A percentile compares a stretch with the other conserved stretches of the same genome.
Evolutionary conservation across 2,329 filamentous ascomycete species (phyloP).

Genomic region (Calonectria henricotiae): DNA sequence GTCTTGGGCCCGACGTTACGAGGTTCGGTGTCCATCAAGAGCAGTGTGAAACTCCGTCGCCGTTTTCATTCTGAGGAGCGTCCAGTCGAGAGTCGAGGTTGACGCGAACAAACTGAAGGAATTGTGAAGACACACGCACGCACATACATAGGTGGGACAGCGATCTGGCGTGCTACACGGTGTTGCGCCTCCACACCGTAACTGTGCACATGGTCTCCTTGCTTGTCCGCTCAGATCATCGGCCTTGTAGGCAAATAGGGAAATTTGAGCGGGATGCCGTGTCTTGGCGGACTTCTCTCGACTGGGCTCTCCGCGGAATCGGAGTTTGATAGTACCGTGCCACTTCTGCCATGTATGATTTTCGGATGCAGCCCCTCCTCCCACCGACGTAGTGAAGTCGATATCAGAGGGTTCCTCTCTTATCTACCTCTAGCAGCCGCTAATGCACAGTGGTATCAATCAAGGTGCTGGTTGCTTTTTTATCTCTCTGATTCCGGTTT

Average conservation of each 20-base stretch:
- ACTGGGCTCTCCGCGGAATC: slow-evolving; percentile 2
- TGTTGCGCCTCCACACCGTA: slow-evolving; percentile 24
- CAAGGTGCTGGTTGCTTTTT: slow-evolving; percentile 4
- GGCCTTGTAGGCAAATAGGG: slow-evolving; percentile 18
- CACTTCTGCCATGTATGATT: neutral
- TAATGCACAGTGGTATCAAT: slow-evolving; percentile 25
- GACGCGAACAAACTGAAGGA: slow-evolving; percentile 15
- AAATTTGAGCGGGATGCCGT: slow-evolving; percentile 28
- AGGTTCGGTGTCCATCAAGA: slow-evolving; percentile 14
- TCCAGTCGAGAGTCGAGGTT: neutral
- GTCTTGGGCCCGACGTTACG: slow-evolving; percentile 2
- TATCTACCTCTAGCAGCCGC: slow-evolving; percentile 33
- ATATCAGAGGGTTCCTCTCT: slow-evolving; percentile 16
- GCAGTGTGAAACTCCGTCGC: slow-evolving; percentile 14
- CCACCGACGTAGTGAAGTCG: neutral
- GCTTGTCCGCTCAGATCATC: slow-evolving; percentile 6
- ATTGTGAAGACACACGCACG: neutral
- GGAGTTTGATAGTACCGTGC: slow-evolving; percentile 17
- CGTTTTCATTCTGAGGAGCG: neutral
- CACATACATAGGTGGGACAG: neutral
- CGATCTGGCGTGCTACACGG: neutral
- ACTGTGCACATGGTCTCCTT: neutral
- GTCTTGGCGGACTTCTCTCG: neutral
- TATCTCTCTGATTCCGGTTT: slow-evolving; percentile 7
- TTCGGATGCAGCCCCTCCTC: neutral